phyloP scores from a whole-genome alignment of 495 filamentous ascomycete species.

The Pseudoneurospora amorphoporcata region DNA sequence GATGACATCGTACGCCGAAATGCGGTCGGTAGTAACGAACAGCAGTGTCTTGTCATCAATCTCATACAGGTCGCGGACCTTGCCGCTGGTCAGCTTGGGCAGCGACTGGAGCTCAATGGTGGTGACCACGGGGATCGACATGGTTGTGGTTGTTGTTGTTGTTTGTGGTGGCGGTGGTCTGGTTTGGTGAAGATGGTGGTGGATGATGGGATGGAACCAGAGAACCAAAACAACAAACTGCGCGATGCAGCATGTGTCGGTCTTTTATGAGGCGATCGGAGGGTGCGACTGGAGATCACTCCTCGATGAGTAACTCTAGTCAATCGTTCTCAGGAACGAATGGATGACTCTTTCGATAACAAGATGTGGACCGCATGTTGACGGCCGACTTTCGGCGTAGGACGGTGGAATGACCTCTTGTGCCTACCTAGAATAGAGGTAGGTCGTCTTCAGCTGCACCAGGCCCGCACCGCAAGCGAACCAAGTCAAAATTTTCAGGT shows the following conservation, averaged over 20 bases:
- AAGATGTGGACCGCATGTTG: neutral
- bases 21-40: constrained; percentile 77
- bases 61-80: constrained; percentile 76
- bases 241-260: neutral
- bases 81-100: constrained; percentile 40
- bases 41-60: constrained; percentile 67
- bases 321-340: neutral
- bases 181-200: neutral
- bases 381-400: constrained; percentile 7
- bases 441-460: neutral
- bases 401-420: neutral
- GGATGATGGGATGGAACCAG: neutral
- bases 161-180: neutral
- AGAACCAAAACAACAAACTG: neutral
- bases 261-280: neutral
- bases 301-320: neutral
- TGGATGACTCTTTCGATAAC: neutral
- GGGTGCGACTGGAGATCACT: neutral
- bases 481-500: neutral
- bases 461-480: neutral
- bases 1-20: constrained; percentile 91
- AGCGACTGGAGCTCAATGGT: constrained; percentile 21
- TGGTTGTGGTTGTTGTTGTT: neutral
- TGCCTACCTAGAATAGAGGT: no score
- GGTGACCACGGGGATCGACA: constrained; percentile 13